phyloP scores from a whole-genome alignment of 1,139 yeast genomes.

The Meyerozyma smithsonii region DNA sequence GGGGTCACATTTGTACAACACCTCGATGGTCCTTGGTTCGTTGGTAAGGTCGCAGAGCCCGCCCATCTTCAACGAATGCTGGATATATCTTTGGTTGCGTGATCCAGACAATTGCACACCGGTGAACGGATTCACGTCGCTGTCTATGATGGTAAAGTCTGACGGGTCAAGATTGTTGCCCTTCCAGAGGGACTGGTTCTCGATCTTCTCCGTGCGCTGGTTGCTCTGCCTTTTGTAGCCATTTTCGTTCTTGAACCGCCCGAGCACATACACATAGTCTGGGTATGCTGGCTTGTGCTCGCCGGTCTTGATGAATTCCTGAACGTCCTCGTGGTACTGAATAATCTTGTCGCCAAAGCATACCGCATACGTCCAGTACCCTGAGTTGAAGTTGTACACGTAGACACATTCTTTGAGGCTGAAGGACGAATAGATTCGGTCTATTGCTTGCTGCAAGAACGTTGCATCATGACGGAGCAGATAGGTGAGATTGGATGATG shows the following conservation, averaged over 20 bases:
- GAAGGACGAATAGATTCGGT: conserved; percentile 18
- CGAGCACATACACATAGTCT: conserved; percentile 40
- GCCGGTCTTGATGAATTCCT: conserved; percentile 18
- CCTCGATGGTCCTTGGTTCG: conserved; percentile 54
- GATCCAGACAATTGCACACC: conserved; percentile 9
- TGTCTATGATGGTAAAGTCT: conserved; percentile 21
- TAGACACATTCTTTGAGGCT: conserved; percentile 25
- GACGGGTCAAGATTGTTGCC: conserved; percentile 10
- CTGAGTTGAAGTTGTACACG: conserved; percentile 33
- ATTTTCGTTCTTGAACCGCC: conserved; percentile 27
- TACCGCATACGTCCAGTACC: conserved; percentile 63
- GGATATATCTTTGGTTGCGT: conserved; percentile 30
- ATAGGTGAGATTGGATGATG: neutral
- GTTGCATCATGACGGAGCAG: conserved; percentile 13
- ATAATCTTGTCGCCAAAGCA: conserved; percentile 51
- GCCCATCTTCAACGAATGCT: conserved; percentile 57
- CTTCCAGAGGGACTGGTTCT: conserved; percentile 20
- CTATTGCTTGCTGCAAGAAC: conserved; percentile 17
- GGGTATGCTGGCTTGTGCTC: conserved; percentile 34
- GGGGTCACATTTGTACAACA: conserved; percentile 66
- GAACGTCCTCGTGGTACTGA: conserved; percentile 51
- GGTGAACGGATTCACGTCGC: conserved; percentile 15
- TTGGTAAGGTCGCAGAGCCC: conserved; percentile 70
- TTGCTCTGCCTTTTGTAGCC: conserved; percentile 15
- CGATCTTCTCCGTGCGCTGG: conserved; percentile 10